Conservation (phyloP, 768 basidiomycete species). For the Xerocomus potaroensis region DNA sequence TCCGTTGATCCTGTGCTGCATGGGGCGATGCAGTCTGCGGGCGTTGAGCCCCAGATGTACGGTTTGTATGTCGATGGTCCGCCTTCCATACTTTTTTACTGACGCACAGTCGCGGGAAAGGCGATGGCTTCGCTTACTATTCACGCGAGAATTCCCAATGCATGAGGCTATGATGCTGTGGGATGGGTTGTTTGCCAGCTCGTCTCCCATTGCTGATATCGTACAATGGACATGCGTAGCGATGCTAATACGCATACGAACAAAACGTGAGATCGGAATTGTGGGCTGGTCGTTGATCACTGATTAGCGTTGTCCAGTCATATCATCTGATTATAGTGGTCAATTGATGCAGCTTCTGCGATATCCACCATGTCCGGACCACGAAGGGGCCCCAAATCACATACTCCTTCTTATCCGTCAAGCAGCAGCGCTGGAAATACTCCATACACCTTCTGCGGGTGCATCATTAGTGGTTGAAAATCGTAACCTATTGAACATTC, state of each 20-base stretch:
- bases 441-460: constrained; percentile 71
- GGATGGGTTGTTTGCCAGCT: constrained; percentile 92
- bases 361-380: constrained; percentile 55
- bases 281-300: not conserved
- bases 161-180: constrained; percentile 81
- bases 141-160: constrained; percentile 89
- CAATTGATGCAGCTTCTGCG: constrained; percentile 83
- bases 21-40: constrained; percentile 67
- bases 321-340: constrained; percentile 80
- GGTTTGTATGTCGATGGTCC: constrained; percentile 65
- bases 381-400: constrained; percentile 46
- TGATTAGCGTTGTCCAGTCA: constrained; percentile 48
- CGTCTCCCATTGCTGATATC: constrained; percentile 64
- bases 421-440: constrained; percentile 72
- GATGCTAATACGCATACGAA: constrained; percentile 93
- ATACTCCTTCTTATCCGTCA: constrained; percentile 75
- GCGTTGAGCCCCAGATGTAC: constrained; percentile 95
- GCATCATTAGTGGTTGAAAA: constrained; percentile 82
- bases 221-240: constrained; percentile 88
- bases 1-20: constrained; percentile 77
- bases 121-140: constrained; percentile 90
- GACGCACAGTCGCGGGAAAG: constrained; percentile 37
- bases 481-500: constrained; percentile 67
- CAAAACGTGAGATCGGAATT: constrained; percentile 58
- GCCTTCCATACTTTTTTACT: constrained; percentile 8